Evolutionary conservation across 306 rosid genomes (phyloP).

Genomic region (Rosa persica): DNA sequence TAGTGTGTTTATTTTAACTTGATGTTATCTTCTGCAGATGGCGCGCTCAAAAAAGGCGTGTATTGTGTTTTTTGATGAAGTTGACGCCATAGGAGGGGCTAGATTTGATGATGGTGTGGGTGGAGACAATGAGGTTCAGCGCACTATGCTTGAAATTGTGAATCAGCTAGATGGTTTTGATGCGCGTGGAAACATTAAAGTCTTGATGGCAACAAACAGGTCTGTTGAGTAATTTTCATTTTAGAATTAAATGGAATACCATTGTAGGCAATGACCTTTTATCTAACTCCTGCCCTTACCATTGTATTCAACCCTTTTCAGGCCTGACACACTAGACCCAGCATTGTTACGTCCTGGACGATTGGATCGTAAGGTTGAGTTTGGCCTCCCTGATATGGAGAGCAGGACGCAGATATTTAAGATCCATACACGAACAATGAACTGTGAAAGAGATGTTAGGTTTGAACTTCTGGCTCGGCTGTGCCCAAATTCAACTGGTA

Average conservation of each 20-base stretch:
- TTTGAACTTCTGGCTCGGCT: conserved; percentile 95
- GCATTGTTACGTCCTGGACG: conserved; percentile 95
- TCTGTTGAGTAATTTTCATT: conserved; percentile 16
- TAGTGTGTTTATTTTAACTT: conserved; percentile 11
- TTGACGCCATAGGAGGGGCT: conserved; percentile 99
- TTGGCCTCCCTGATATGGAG: conserved; percentile 98
- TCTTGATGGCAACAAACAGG: conserved; percentile 99
- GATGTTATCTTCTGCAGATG: conserved; percentile 53
- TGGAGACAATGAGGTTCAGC: conserved; percentile 96
- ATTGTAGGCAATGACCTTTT: not conserved
- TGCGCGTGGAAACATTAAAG: conserved; percentile 96
- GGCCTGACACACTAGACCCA: conserved; percentile 98
- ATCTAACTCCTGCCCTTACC: not conserved
- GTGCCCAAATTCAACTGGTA: conserved; percentile 98
- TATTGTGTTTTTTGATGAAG: conserved; percentile 95
- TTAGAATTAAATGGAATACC: not conserved
- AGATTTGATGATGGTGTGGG: conserved; percentile 98
- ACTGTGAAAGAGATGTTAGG: conserved; percentile 91
- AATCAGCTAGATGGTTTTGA: conserved; percentile 99
- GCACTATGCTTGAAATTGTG: conserved; percentile 97
- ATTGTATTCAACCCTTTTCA: conserved; percentile 29
- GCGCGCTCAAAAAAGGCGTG: conserved; percentile 98
- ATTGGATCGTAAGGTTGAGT: conserved; percentile 95
- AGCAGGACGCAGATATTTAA: conserved; percentile 95
- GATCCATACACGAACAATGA: conserved; percentile 97